Conservation (phyloP, 2,329 filamentous ascomycete genomes). For the Colletotrichum lupini region DNA sequence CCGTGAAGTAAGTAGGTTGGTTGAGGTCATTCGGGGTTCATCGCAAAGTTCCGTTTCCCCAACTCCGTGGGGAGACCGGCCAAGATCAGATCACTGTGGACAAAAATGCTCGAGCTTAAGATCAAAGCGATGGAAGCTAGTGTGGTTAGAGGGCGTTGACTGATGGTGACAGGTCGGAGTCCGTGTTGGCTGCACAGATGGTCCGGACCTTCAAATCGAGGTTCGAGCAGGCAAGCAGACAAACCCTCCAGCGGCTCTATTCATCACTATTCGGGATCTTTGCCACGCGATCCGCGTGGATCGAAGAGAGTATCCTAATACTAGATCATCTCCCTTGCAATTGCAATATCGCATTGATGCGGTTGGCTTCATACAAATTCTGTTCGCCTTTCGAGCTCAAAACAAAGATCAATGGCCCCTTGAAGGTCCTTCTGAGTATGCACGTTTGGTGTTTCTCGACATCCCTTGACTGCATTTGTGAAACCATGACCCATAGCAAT, state of each 20-base stretch:
- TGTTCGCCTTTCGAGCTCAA: not conserved
- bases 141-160: not conserved
- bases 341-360: not conserved
- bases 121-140: not conserved
- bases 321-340: not conserved
- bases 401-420: not conserved
- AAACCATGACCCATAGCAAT: conserved; percentile 12
- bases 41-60: not conserved
- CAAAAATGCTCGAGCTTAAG: not conserved
- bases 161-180: not conserved
- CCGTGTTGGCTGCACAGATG: conserved; percentile 1
- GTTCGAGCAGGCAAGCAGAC: not conserved
- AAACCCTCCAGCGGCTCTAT: not conserved
- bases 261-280: too few relatives aligned
- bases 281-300: not conserved
- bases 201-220: not conserved
- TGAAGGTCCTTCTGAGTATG: not conserved
- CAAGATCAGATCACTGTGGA: not conserved
- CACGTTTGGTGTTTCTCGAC: not conserved
- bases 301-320: not conserved
- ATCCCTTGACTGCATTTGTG: conserved; percentile 8
- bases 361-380: not conserved
- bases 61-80: too few relatives aligned
- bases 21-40: not conserved
- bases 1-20: not conserved